These are phyloP conservation scores for Friedmanniomyces simplex DNA, from an alignment of 495 filamentous ascomycete genomes.

Conservation along the genomic window DNA sequence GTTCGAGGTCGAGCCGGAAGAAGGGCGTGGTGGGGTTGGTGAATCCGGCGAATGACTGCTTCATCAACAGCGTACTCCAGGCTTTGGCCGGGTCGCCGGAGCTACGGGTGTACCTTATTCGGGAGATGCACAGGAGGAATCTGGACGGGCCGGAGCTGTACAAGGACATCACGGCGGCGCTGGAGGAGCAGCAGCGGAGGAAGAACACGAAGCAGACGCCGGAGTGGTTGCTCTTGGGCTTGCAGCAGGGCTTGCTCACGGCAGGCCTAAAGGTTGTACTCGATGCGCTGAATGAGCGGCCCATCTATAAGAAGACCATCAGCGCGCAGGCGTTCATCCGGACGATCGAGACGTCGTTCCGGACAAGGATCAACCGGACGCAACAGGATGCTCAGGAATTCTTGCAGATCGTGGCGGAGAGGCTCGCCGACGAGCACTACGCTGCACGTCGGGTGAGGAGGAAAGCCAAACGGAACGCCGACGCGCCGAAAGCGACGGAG, in stretches of 20 bases:
- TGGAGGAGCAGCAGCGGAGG: conserved; percentile 39
- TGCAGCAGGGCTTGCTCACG: conserved; percentile 76
- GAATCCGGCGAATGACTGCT: conserved; percentile 96
- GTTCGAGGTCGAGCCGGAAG: conserved; percentile 54
- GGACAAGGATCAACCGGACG: conserved; percentile 77
- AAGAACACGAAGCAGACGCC: conserved; percentile 25
- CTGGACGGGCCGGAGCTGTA: conserved; percentile 69
- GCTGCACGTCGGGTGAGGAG: conserved; percentile 63
- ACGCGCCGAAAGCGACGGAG: background rate
- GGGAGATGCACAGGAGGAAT: conserved; percentile 70
- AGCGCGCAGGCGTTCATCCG: conserved; percentile 70
- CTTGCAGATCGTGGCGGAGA: conserved; percentile 82
- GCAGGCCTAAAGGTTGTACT: conserved; percentile 82
- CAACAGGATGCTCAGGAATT: conserved; percentile 99
- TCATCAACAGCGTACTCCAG: conserved; percentile 96
- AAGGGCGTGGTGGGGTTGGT: conserved; percentile 80
- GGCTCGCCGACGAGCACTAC: conserved; percentile 87
- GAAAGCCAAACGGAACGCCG: conserved; percentile 43
- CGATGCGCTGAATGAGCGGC: conserved; percentile 86
- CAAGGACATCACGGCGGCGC: conserved; percentile 26
- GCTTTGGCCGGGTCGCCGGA: conserved; percentile 90
- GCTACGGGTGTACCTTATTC: conserved; percentile 78
- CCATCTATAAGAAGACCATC: conserved; percentile 88
- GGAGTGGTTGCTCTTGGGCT: conserved; percentile 55
- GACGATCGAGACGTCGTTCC: conserved; percentile 74